These are phyloP conservation scores for Globisporangium echinulatum DNA, from an alignment of 352 stramenopile genomes.

Conservation along the genomic window DNA sequence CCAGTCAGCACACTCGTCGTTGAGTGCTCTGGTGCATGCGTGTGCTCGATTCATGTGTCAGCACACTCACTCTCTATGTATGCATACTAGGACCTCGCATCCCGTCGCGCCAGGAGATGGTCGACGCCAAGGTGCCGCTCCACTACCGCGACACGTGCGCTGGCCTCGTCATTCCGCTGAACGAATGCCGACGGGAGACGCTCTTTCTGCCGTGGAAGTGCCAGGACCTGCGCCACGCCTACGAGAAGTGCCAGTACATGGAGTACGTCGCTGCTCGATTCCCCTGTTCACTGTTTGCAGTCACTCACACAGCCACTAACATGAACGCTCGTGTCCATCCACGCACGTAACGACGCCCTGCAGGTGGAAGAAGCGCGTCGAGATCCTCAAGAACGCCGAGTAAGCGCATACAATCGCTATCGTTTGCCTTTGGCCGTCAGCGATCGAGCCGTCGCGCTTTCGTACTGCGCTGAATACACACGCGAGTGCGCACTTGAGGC, in stretches of 20 bases:
- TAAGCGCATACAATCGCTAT: constrained; percentile 16
- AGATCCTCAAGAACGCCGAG: constrained; percentile 72
- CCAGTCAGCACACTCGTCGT: background rate
- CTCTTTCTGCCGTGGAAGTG: constrained; percentile 94
- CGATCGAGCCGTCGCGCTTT: background rate
- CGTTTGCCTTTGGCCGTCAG: no score
- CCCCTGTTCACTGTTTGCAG: background rate
- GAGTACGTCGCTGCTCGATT: constrained; percentile 32
- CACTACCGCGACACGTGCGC: constrained; percentile 95
- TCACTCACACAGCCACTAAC: background rate
- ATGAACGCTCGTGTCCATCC: background rate
- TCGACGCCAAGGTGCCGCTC: constrained; percentile 89
- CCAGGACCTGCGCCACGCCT: constrained; percentile 95
- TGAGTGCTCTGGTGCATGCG: no score
- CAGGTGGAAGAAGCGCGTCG: constrained; percentile 80
- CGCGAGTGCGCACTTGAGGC: no score
- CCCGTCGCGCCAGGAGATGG: constrained; percentile 89
- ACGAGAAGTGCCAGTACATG: constrained; percentile 98
- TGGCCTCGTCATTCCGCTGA: constrained; percentile 93
- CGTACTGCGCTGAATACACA: background rate
- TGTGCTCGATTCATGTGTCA: constrained; percentile 3
- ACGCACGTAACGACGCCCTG: background rate
- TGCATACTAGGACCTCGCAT: constrained; percentile 51
- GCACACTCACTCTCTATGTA: constrained; percentile 2
- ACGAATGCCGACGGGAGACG: constrained; percentile 93